phyloP scores from a whole-genome alignment of 176 grass and related monocot genomes.

The Rhynchospora pubera region DNA sequence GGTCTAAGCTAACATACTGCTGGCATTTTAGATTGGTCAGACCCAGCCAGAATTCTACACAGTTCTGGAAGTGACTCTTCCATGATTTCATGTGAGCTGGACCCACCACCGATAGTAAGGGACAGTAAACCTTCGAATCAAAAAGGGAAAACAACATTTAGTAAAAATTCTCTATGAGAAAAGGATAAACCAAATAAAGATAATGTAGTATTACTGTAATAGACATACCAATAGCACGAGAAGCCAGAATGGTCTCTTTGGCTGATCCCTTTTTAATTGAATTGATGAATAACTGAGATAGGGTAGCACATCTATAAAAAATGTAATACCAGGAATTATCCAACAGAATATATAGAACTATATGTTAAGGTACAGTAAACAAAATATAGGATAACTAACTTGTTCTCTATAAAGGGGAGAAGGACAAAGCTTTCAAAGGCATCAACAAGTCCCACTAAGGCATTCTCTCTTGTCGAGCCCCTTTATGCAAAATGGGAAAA shows the following conservation, averaged over 20 bases:
- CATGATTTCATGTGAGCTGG: conserved; percentile 59
- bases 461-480: conserved; percentile 59
- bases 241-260: conserved; percentile 62
- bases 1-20: conserved; percentile 29
- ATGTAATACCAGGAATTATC: neutral
- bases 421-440: conserved; percentile 81
- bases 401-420: conserved; percentile 57
- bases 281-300: conserved; percentile 66
- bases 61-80: conserved; percentile 48
- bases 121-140: conserved; percentile 43
- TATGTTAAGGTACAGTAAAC: neutral
- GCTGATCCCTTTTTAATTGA: conserved; percentile 72
- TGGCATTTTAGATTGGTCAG: conserved; percentile 49
- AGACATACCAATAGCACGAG: conserved; percentile 48
- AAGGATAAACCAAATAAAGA: neutral
- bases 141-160: neutral
- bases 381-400: conserved; percentile 31
- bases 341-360: neutral
- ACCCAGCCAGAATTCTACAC: conserved; percentile 43
- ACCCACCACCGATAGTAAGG: conserved; percentile 58
- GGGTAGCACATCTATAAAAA: conserved; percentile 59
- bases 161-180: neutral
- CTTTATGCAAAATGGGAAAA: conserved; percentile 29
- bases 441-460: conserved; percentile 53
- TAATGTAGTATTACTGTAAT: neutral